Conservation (phyloP, 768 basidiomycete species). For the Russula abietina region DNA sequence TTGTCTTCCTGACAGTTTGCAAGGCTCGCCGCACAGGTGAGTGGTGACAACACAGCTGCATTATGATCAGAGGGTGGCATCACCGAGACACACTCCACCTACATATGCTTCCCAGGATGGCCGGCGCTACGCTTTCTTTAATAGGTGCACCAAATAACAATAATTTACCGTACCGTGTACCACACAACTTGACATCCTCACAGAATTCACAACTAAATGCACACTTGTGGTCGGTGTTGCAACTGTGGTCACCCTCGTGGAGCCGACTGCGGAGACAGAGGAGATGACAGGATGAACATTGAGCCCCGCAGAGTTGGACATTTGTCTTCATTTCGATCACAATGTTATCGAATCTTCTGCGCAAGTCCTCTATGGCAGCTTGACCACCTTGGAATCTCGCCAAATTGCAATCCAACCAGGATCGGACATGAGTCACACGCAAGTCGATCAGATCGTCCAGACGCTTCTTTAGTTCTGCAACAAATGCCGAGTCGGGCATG, state of each 20-base stretch:
- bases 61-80: not conserved
- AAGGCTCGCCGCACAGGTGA: conserved; percentile 51
- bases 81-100: conserved; percentile 17
- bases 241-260: conserved; percentile 47
- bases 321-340: conserved; percentile 42
- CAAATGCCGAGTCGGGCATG: conserved; percentile 40
- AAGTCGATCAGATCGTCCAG: conserved; percentile 37
- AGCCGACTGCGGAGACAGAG: conserved; percentile 42
- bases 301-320: conserved; percentile 44
- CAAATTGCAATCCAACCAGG: conserved; percentile 50
- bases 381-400: conserved; percentile 40
- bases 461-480: conserved; percentile 33
- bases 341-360: conserved; percentile 39
- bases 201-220: conserved; percentile 39
- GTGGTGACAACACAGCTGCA: conserved; percentile 44
- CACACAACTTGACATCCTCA: conserved; percentile 38
- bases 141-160: not conserved
- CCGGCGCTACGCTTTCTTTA: conserved; percentile 40
- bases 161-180: conserved; percentile 38
- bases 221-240: conserved; percentile 46
- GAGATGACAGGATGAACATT: conserved; percentile 45
- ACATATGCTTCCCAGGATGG: conserved; percentile 54
- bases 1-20: conserved; percentile 39
- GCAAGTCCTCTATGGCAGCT: conserved; percentile 42
- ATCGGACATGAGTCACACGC: conserved; percentile 42